Evolutionary conservation across 176 grass and related monocot species (phyloP), one percentile per base, ranked within the genome.

Genomic region (Saccharum spontaneum): DNA sequence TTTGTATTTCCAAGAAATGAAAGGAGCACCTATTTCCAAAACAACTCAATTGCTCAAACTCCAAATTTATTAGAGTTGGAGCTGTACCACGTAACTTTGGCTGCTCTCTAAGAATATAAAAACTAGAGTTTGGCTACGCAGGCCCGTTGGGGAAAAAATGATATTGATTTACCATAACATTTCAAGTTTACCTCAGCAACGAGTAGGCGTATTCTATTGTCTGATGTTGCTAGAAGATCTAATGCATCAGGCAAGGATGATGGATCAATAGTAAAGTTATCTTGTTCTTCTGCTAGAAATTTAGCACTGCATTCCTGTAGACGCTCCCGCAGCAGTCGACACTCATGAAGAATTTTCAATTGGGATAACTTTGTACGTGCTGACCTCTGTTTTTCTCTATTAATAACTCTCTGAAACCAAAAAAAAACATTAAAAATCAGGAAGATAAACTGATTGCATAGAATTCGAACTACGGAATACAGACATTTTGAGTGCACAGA

Each of bases 221-320:
- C 92, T 18, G 97, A 99, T 86, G 90, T 90, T 69, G 86, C 71
- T 79, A 99, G 79, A 81, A 96, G 88, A 88, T 91, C 86, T 71
- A 99, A 54, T 52, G 88, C 90, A 88, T 85, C 90, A 80, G 88
- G 87, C 73, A 97, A 84, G 41, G 90, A 99, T 71, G 90, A 94
- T 26, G 83, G 83, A 79, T 92, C 84, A 73, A 89, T 84, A 78
- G 69, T 52, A 80, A 96, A 88, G 23, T 88, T 87, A 20, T 86
- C 82, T 76, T 99, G 81, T 26, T 94, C 90, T 84, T 94, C 81
- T 55, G 74, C 71, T 43, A 96, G 85, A 90, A 99, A 90, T 44
- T 99, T 92, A 91, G 91, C 84, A 79, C 84, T 88, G 67, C 93
- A 96, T 87, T 99, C 94, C 30, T 91, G 89, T 73, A 99, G 86